Conservation (phyloP, 257 asterid species). For the Voacanga thouarsii region DNA sequence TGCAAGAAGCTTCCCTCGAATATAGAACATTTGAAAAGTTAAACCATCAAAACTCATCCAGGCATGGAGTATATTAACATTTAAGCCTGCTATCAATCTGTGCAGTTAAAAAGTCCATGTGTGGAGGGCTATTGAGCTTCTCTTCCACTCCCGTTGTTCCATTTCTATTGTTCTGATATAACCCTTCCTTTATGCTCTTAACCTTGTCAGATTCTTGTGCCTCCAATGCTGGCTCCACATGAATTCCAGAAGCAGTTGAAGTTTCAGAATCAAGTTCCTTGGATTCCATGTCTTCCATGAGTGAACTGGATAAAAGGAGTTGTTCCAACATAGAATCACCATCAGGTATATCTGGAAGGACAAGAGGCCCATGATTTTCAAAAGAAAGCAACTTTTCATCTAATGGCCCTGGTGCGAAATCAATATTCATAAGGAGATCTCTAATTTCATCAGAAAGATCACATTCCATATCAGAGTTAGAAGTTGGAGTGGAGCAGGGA, state of each 20-base stretch:
- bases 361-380: conserved; percentile 44
- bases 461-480: conserved; percentile 48
- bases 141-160: conserved; percentile 12
- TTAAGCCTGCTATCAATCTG: conserved; percentile 28
- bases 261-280: conserved; percentile 26
- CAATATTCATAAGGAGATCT: conserved; percentile 59
- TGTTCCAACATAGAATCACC: conserved; percentile 59
- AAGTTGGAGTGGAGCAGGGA: conserved; percentile 22
- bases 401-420: conserved; percentile 37
- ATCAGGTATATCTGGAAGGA: conserved; percentile 50
- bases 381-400: conserved; percentile 46
- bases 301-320: conserved; percentile 55
- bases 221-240: conserved; percentile 16
- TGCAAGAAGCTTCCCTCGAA: no score
- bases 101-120: conserved; percentile 39
- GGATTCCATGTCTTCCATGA: conserved; percentile 25
- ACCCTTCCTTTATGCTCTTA: conserved; percentile 20
- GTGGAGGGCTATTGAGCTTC: conserved; percentile 21
- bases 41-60: neutral
- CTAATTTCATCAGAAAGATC: conserved; percentile 67
- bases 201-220: conserved; percentile 17
- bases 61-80: neutral
- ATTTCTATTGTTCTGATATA: conserved; percentile 14
- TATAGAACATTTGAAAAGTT: no score
- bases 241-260: conserved; percentile 12